A percentile compares a stretch with the other conserved stretches of the same genome.
Conservation (phyloP, 139 green algal genomes). For the Desmodesmus armatus region DNA sequence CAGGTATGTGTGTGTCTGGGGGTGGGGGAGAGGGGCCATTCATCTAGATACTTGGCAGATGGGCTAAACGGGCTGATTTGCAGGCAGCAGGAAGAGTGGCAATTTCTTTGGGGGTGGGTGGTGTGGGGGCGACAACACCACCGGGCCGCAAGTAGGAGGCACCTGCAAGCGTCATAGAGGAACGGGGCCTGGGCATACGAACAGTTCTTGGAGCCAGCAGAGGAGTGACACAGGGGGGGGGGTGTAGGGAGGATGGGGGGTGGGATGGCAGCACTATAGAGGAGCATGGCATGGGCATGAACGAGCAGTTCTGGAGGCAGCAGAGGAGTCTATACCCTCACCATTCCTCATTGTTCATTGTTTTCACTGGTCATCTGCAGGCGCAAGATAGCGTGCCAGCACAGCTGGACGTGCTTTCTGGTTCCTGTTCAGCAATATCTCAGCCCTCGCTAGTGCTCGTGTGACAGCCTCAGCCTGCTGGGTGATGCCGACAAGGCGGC, state of each 20-base stretch:
- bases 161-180: background rate
- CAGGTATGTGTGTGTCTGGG: slow-evolving; percentile 51
- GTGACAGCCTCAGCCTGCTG: background rate
- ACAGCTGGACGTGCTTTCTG: slow-evolving; percentile 79
- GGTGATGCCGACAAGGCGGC: too few relatives aligned
- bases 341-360: too few relatives aligned
- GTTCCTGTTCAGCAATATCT: slow-evolving; percentile 64
- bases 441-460: background rate
- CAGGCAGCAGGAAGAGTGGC: background rate
- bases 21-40: background rate
- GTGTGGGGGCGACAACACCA: background rate
- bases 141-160: background rate
- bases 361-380: too few relatives aligned
- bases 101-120: background rate
- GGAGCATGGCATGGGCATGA: too few relatives aligned
- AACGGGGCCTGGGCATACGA: too few relatives aligned
- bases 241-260: too few relatives aligned
- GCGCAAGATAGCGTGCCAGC: slow-evolving; percentile 83
- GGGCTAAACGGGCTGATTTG: background rate
- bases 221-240: too few relatives aligned
- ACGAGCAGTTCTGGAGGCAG: too few relatives aligned
- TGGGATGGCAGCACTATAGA: too few relatives aligned
- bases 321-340: too few relatives aligned
- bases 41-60: background rate
- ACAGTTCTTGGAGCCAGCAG: too few relatives aligned